Base-by-base conservation (phyloP, 2,329 filamentous ascomycete genomes). In the Fusarium longipes region DNA sequence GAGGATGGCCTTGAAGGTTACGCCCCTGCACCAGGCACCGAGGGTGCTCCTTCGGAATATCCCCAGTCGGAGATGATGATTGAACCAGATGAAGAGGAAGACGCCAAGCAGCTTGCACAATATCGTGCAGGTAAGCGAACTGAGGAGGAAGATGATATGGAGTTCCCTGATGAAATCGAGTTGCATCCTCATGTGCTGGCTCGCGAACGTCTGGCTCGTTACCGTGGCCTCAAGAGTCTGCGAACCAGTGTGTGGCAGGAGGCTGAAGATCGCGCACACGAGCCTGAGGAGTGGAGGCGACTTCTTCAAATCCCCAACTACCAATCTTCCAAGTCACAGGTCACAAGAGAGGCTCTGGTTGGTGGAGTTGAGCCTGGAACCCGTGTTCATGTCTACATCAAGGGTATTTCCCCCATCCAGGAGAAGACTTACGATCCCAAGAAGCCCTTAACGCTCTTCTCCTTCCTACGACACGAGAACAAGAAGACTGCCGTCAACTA, bases 121-220 rank as follows among this genome's bases (percentile, higher is more conserved):
- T 99, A 93, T 79, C 89, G 96, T 36, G 85, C 87, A 50, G 89
- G 89, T 67, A 93, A 93, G 74, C 88, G 89, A 50, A 89, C 89
- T 24, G 95, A 97, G 70, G 93, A 89, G 6, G 87, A 94, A 48
- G 94, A 98, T 15, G 96, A 99, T 77, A 87, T 92, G 54, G 95
- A 98, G 77, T 99, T 98, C 78, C 96, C 96, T 0, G 96, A 99
- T 70, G 96, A 99, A 78, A 96, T 99, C 58, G 96, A 99, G 78
- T 83, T 99, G 52, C 93, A 92, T 69, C 96, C 96, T 0, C 87
- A 95, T 52, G 93, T 96, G 5, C 84, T 93, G 42, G 96, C 96
- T 1, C 84, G 93, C 50, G 96, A 99, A 79, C 87, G 96, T 42
- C 82, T 99, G 53, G 88, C 91, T 10, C 88, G 92, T 61, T 99